A percentile compares a stretch with the other conserved stretches of the same genome.
Conservation (phyloP, 2,329 filamentous ascomycete species). For the Truncatella angustata region DNA sequence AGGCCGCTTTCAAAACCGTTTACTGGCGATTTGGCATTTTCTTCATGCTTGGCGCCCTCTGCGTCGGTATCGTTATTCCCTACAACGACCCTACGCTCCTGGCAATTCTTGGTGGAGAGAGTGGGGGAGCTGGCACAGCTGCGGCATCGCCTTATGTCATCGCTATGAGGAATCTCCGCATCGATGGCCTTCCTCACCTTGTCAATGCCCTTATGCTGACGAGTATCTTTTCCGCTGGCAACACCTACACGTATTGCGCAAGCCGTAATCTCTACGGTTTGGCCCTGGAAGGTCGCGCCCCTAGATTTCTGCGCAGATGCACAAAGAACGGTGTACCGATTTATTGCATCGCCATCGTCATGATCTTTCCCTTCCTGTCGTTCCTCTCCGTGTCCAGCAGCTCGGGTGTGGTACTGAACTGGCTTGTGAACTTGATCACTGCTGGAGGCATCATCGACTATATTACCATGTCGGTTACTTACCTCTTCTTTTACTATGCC, state of each 20-base stretch:
- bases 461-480: constrained; percentile 38
- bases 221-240: constrained; percentile 56
- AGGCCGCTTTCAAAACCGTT: constrained; percentile 60
- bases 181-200: constrained; percentile 51
- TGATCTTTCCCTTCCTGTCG: constrained; percentile 58
- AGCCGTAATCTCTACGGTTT: constrained; percentile 56
- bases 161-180: constrained; percentile 51
- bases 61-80: constrained; percentile 59
- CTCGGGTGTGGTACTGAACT: constrained; percentile 13
- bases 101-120: constrained; percentile 28
- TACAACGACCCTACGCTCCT: constrained; percentile 57
- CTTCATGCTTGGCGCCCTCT: constrained; percentile 62
- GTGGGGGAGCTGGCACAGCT: constrained; percentile 20
- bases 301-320: constrained; percentile 44
- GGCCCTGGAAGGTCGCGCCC: constrained; percentile 52
- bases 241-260: constrained; percentile 58
- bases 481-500: constrained; percentile 54
- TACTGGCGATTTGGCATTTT: constrained; percentile 63
- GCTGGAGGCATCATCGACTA: constrained; percentile 16
- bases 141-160: constrained; percentile 53
- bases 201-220: constrained; percentile 58
- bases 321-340: constrained; percentile 58
- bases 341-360: constrained; percentile 54
- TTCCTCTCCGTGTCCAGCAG: constrained; percentile 40
- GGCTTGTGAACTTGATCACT: constrained; percentile 16